Base-by-base conservation (phyloP, 441 rosid genomes). In the Arabidopsis hybrid region DNA sequence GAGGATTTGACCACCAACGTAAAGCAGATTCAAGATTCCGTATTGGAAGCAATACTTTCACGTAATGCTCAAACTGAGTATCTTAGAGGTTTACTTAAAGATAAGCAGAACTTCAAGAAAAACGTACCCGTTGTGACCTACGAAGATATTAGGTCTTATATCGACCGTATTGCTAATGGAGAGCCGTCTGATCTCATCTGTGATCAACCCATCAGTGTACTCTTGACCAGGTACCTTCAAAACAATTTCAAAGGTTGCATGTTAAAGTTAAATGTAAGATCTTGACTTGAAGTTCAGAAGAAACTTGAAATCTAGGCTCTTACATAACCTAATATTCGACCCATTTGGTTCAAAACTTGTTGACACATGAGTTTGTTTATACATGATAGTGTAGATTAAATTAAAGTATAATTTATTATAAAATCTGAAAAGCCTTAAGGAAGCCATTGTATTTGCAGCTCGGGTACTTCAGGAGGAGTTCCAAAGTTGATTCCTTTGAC, bases 401-500 rank as follows among this genome's bases (percentile, higher is more conserved):
- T 31, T 31, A 31, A 0, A 31, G 32, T 31, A 31, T 31, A 31
- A 1, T 31, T 31, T 31, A 31, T 31, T 31, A 31, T 31, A 31
- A 29, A 31, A 31, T 31, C 1, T 31, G 32, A 3, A 31, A 31
- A 4, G 32, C 4, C 6, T 60, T 17, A 17, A 49, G 17, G 18
- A 36, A 8, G 21, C 0, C 4, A 38, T 47, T 1, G 18, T 68
- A 43, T 32, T 45, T 84, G 78, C 84, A 92, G 97, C 83, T 75
- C 91, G 1, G 97, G 95, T 8, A 90, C 96, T 59, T 88, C 96
- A 26, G 96, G 88, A 40, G 96, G 97, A 42, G 80, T 79, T 55
- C 91, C 91, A 31, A 92, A 92, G 76, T 55, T 90, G 83, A 85
- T 90, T 85, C 96, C 97, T 46, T 76, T 89, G 46, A 88, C 91